phyloP scores from a whole-genome alignment of 2,329 filamentous ascomycete species.

The Nemania sp. region DNA sequence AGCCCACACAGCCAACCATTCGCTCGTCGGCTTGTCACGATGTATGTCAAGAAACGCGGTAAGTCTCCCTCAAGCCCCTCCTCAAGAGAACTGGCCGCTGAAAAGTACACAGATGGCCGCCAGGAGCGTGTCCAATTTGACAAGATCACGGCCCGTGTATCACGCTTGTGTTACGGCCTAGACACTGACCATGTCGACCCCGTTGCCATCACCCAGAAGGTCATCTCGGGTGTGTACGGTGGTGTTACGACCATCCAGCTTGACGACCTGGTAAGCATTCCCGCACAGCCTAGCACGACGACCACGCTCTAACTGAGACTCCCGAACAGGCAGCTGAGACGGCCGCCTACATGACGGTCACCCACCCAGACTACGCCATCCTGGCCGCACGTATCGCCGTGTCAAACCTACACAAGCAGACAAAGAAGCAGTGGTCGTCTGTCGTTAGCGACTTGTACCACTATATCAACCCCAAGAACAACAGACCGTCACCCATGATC shows the following conservation, averaged over 20 bases:
- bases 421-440: conserved; percentile 99
- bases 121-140: conserved; percentile 99
- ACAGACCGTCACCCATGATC: conserved; percentile 87
- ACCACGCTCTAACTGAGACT: conserved; percentile 26
- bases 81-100: conserved; percentile 16
- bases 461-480: conserved; percentile 95
- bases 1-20: conserved; percentile 8
- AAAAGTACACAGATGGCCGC: conserved; percentile 74
- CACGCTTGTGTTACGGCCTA: conserved; percentile 94
- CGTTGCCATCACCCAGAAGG: conserved; percentile 97
- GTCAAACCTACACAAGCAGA: conserved; percentile 99
- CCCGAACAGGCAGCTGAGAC: conserved; percentile 85
- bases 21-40: conserved; percentile 42
- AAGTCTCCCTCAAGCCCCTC: conserved; percentile 40
- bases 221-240: conserved; percentile 98
- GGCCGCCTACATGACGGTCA: conserved; percentile 99
- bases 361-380: conserved; percentile 97
- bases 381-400: conserved; percentile 97
- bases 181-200: conserved; percentile 95
- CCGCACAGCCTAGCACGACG: conserved; percentile 5
- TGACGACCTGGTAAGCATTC: conserved; percentile 81
- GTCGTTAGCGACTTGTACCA: conserved; percentile 92
- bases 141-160: conserved; percentile 99
- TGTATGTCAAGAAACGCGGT: conserved; percentile 69
- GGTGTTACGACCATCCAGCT: conserved; percentile 96